These are phyloP conservation scores for Ophiocordyceps camponoti-floridani DNA, from an alignment of 2,329 filamentous ascomycete species.

Conservation along the genomic window DNA sequence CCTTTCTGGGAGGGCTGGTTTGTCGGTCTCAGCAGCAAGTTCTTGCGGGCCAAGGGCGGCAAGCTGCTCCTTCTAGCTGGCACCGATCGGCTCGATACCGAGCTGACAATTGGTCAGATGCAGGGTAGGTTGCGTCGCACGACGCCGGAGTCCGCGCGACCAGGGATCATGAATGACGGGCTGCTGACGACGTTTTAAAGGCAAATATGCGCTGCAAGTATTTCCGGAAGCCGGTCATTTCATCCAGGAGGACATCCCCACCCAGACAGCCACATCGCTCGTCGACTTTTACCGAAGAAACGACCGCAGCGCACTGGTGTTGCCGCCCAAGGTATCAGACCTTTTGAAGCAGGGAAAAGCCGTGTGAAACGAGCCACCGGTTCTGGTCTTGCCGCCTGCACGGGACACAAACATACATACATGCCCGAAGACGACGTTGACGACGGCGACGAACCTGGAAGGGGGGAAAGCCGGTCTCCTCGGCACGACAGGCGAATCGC, in stretches of 20 bases:
- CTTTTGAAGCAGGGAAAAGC: constrained; percentile 44
- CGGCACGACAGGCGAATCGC: too few species aligned
- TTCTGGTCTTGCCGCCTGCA: neutral
- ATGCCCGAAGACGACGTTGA: neutral
- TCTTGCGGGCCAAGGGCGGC: constrained; percentile 62
- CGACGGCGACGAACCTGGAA: neutral
- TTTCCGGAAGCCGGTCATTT: constrained; percentile 94
- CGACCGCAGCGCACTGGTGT: constrained; percentile 64
- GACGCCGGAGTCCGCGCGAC: neutral
- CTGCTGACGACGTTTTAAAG: constrained; percentile 15
- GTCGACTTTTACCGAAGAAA: constrained; percentile 88
- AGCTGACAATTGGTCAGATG: constrained; percentile 92
- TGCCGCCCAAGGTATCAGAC: constrained; percentile 83
- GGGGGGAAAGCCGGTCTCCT: neutral
- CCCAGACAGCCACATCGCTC: constrained; percentile 69
- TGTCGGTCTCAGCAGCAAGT: constrained; percentile 70
- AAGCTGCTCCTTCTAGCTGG: constrained; percentile 76
- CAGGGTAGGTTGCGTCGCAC: constrained; percentile 41
- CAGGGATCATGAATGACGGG: neutral
- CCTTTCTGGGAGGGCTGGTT: constrained; percentile 96
- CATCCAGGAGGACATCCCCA: constrained; percentile 84
- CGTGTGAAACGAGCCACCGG: constrained; percentile 19
- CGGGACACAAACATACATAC: neutral
- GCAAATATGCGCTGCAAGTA: constrained; percentile 90
- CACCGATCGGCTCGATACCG: constrained; percentile 78